A percentile compares a stretch with the other conserved stretches of the same genome.
These are phyloP conservation scores for Pseudogymnoascus sp. DNA, from an alignment of 2,329 filamentous ascomycete species.

Conservation along the genomic window DNA sequence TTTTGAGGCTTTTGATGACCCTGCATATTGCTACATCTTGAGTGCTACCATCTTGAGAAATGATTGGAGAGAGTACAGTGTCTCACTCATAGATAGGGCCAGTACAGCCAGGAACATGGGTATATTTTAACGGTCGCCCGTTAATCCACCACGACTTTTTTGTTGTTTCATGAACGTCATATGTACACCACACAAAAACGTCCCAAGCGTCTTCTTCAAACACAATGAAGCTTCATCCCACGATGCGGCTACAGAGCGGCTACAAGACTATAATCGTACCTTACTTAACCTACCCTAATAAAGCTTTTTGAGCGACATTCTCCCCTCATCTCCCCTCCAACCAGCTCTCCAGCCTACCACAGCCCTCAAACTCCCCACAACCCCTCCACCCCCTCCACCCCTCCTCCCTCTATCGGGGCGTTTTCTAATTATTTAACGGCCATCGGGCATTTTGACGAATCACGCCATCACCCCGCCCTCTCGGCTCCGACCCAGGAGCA, in stretches of 20 bases:
- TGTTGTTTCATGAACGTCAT: neutral
- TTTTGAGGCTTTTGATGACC: neutral
- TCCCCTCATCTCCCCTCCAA: neutral
- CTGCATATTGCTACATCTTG: neutral
- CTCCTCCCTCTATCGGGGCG: neutral
- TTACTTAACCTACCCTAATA: neutral
- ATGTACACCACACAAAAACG: neutral
- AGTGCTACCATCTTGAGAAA: neutral
- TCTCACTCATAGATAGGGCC: neutral
- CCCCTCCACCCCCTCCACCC: neutral
- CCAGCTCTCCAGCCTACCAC: neutral
- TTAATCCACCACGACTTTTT: neutral
- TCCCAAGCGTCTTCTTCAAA: neutral
- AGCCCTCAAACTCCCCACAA: neutral
- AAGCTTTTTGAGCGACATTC: neutral
- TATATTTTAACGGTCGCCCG: neutral
- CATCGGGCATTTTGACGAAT: neutral
- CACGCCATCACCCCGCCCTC: neutral
- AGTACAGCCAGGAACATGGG: neutral
- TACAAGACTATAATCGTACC: neutral
- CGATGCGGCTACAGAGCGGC: neutral
- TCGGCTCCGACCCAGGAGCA: conserved; percentile 2
- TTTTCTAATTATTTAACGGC: neutral
- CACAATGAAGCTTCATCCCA: neutral
- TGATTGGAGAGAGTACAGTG: neutral